A percentile compares a stretch with the other conserved stretches of the same genome.
Conservation (phyloP, 805 yeast species). For the Candida orba region DNA sequence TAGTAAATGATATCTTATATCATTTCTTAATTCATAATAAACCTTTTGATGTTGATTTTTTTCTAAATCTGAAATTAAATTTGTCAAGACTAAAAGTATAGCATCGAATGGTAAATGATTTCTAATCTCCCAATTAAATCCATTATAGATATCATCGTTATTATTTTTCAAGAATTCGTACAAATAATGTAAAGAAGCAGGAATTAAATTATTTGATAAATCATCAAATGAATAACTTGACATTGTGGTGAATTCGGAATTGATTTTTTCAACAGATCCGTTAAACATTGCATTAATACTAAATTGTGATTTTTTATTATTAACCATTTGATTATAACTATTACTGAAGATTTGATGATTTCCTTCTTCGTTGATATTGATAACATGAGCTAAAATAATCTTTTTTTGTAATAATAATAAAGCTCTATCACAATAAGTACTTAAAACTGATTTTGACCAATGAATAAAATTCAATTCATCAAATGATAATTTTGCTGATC, state of each 20-base stretch:
- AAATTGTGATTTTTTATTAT: constrained; percentile 21
- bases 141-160: constrained; percentile 38
- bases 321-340: constrained; percentile 24
- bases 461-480: constrained; percentile 33
- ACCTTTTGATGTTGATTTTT: constrained; percentile 24
- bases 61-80: constrained; percentile 43
- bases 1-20: constrained; percentile 25
- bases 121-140: constrained; percentile 55
- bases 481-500: constrained; percentile 33
- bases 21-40: constrained; percentile 26
- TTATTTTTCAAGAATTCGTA: constrained; percentile 48
- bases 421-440: constrained; percentile 50
- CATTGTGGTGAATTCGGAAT: constrained; percentile 5
- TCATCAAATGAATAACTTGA: constrained; percentile 40
- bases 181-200: constrained; percentile 49
- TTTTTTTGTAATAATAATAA: constrained; percentile 34
- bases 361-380: constrained; percentile 21
- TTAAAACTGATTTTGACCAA: constrained; percentile 42
- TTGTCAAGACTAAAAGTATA: constrained; percentile 43
- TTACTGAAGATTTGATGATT: constrained; percentile 20
- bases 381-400: constrained; percentile 25
- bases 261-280: constrained; percentile 5
- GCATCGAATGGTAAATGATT: constrained; percentile 57
- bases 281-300: constrained; percentile 19
- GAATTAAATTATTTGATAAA: constrained; percentile 45